These are phyloP conservation scores for Sordariomycetes sp. DNA, from an alignment of 2,329 filamentous ascomycete genomes.

Conservation along the genomic window DNA sequence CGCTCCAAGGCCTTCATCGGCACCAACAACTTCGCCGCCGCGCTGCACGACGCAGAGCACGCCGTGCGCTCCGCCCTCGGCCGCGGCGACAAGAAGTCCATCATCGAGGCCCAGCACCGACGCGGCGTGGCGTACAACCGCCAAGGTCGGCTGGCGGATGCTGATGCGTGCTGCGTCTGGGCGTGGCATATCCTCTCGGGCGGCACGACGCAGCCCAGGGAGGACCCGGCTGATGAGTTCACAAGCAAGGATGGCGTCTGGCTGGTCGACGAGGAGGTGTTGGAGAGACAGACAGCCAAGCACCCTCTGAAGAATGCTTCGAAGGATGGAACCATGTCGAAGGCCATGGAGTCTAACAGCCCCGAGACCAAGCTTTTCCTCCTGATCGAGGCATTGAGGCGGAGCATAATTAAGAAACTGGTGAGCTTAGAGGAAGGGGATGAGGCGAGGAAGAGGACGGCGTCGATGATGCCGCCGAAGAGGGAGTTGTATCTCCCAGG, in stretches of 20 bases:
- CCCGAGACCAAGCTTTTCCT: conserved; percentile 19
- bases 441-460: conserved; percentile 34
- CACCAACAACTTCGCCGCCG: conserved; percentile 47
- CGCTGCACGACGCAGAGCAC: conserved; percentile 61
- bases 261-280: conserved; percentile 22
- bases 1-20: conserved; percentile 73
- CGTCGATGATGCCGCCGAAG: conserved; percentile 18
- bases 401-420: conserved; percentile 36
- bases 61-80: conserved; percentile 49
- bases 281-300: no score
- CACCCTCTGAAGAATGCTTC: conserved; percentile 14
- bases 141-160: conserved; percentile 64
- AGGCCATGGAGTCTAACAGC: conserved; percentile 1
- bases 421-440: conserved; percentile 33
- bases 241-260: conserved; percentile 40
- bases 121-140: conserved; percentile 66
- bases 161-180: conserved; percentile 60
- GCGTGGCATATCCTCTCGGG: conserved; percentile 30
- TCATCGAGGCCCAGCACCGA: conserved; percentile 74
- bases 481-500: conserved; percentile 15
- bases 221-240: conserved; percentile 15
- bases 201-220: conserved; percentile 17
- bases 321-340: conserved; percentile 1
- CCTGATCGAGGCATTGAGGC: conserved; percentile 33
- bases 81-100: conserved; percentile 60